Base-by-base conservation (phyloP, 352 stramenopile species). In the Pythium scleroteichum region DNA sequence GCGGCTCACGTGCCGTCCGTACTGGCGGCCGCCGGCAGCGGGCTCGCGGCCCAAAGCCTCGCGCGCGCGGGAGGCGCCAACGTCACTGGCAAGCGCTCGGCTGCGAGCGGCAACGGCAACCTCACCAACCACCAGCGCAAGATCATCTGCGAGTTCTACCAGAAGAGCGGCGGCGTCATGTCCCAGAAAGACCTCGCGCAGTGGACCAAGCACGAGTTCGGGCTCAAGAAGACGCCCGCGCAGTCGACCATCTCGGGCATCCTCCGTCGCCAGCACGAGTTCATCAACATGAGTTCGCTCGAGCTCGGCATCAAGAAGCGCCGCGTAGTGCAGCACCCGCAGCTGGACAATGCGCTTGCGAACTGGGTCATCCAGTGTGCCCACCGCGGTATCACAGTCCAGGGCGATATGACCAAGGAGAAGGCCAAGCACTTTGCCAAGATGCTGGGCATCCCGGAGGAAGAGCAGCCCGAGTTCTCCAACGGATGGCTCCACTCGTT, bases 351-450 rank as follows among this genome's bases (percentile, higher is more conserved):
- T 52, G 82, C 82, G 38, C 58, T 94, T 20, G 85, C 85, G 40
- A 94, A 94, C 67, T 94, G 85, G 85, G 82, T 94, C 68, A 90
- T 94, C 53, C 82, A 94, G 68, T 90, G 81, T 64, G 81, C 82
- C 22, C 79, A 90, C 40, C 75, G 84, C 6, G 84, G 84, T 24
- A 83, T 90, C 53, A 88, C 81, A 9, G 80, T 94, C 12, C 83
- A 92, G 53, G 85, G 85, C 38, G 85, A 94, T 61, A 78, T 87
- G 41, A 94, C 84, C 27, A 94, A 94, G 61, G 82, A 94, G 54
- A 94, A 94, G 51, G 85, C 81, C 59, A 90, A 90, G 59, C 76
- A 92, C 44, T 91, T 94, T 57, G 82, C 85, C 29, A 79, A 85
- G 47, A 91, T 92, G 83, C 67, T 92, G n/a, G 62, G 65, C 12